Base-by-base conservation (phyloP, 2,329 filamentous ascomycete genomes). In the Polytolypa hystricis region DNA sequence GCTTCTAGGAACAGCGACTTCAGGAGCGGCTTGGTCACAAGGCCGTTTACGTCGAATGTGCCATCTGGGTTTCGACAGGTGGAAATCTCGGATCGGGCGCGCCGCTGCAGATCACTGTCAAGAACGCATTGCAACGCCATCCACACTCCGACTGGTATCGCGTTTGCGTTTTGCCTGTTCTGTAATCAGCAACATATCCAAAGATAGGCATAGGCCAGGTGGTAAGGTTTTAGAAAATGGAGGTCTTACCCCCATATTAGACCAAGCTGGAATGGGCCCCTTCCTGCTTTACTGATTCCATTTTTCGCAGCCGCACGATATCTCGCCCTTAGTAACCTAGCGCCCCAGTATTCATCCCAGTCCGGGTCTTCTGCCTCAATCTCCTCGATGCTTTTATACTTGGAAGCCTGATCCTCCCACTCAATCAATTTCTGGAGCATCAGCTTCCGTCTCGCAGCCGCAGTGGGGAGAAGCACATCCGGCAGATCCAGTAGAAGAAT, bases 331-430 rank as follows among this genome's bases (percentile, higher is more conserved):
- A 41, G 14, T 16, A 43, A 17, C 19, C 32, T 32, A 19, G 41
- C 36, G 5, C 42, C 44, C 35, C 38, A 41, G 30, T 41, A 37
- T 16, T 41, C 41, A 23, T 40, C 40, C 38, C 36, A 40, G 8
- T 57, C 45, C 14, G 59, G 40, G 36, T 62, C 55, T n/a, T 55
- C 46, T 1, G 42, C 35, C 17, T 56, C 51, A 8, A 59, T 16
- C 18, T 43, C 48, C 10, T 61, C 51, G 12, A 63, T 41, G 4
- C 43, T 35, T 25, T 31, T 25, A 26, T 37, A 19, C 12, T 39
- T 16, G 12, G 12, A 19, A 11, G 41, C 43, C 15, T 38, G 34
- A 12, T 34, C 30, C 34, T 33, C 26, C 45, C 48, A 27, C 47
- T 50, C 53, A 29, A 8, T 19, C 23, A 41, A 9, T 11, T 12